phyloP scores from a whole-genome alignment of 352 stramenopile species.

The Globisporangium emineosum region DNA sequence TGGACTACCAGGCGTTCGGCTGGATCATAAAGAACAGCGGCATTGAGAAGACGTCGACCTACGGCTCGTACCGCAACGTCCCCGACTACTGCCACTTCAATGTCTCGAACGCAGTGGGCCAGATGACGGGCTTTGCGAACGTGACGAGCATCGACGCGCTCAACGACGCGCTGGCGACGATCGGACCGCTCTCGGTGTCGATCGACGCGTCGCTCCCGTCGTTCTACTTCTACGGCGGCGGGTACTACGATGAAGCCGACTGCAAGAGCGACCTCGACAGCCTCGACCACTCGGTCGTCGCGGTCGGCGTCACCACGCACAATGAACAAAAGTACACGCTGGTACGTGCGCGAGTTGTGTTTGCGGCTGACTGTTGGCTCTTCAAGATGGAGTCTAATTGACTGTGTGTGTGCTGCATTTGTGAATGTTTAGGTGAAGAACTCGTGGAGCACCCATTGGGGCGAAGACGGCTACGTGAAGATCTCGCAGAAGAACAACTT shows the following conservation, averaged over 20 bases:
- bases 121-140: slow-evolving; percentile 80
- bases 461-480: slow-evolving; percentile 91
- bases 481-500: slow-evolving; percentile 93
- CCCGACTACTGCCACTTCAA: slow-evolving; percentile 91
- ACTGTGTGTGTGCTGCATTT: background rate
- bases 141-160: slow-evolving; percentile 71
- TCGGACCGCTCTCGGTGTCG: slow-evolving; percentile 87
- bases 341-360: slow-evolving; percentile 16
- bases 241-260: slow-evolving; percentile 79
- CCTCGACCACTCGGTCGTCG: slow-evolving; percentile 91
- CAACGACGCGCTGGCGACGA: slow-evolving; percentile 74
- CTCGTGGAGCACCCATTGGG: slow-evolving; percentile 93
- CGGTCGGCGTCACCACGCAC: slow-evolving; percentile 87
- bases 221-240: slow-evolving; percentile 89
- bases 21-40: slow-evolving; percentile 85
- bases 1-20: slow-evolving; percentile 89
- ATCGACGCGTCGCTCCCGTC: slow-evolving; percentile 82
- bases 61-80: slow-evolving; percentile 85
- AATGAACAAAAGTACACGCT: slow-evolving; percentile 92
- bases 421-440: slow-evolving; percentile 74
- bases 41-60: slow-evolving; percentile 77
- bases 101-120: slow-evolving; percentile 56
- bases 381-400: background rate
- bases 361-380: no score
- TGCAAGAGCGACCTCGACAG: slow-evolving; percentile 92